These are phyloP conservation scores for Priceomyces medius DNA, from an alignment of 805 yeast genomes.

Conservation along the genomic window DNA sequence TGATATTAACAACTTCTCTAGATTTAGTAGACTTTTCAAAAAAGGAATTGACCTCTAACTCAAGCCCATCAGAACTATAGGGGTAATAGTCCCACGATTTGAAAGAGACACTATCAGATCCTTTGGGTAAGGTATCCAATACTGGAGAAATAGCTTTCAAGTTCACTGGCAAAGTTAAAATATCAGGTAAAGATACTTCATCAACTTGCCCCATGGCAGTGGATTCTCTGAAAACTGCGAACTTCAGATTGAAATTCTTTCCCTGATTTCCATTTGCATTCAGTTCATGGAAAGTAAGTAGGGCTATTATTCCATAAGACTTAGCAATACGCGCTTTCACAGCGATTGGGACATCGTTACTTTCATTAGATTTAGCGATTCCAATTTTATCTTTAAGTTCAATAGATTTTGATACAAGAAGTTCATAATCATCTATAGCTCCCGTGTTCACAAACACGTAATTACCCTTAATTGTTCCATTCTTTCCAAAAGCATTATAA, in stretches of 20 bases:
- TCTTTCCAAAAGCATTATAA: constrained; percentile 24
- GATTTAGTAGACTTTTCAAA: constrained; percentile 11
- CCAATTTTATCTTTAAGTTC: constrained; percentile 25
- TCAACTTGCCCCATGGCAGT: constrained; percentile 10
- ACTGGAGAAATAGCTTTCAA: constrained; percentile 24
- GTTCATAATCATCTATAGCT: constrained; percentile 23
- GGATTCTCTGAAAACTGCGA: constrained; percentile 21
- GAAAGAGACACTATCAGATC: constrained; percentile 10
- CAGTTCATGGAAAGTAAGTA: constrained; percentile 19
- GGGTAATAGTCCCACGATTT: constrained; percentile 27
- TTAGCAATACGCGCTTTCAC: constrained; percentile 17
- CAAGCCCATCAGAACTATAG: constrained; percentile 13
- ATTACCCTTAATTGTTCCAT: constrained; percentile 23
- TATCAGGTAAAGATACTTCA: constrained; percentile 1
- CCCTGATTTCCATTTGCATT: constrained; percentile 8
- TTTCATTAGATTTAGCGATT: constrained; percentile 18
- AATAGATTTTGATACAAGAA: constrained; percentile 18
- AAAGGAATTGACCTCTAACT: constrained; percentile 13
- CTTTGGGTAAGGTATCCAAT: constrained; percentile 18
- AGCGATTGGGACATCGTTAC: constrained; percentile 14
- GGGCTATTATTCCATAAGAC: constrained; percentile 23
- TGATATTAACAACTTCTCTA: constrained; percentile 27
- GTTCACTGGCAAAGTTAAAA: constrained; percentile 31
- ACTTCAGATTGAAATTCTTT: constrained; percentile 9
- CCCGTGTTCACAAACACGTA: constrained; percentile 36